phyloP scores from a whole-genome alignment of 176 grass and related monocot genomes.

The Zea luxurians region DNA sequence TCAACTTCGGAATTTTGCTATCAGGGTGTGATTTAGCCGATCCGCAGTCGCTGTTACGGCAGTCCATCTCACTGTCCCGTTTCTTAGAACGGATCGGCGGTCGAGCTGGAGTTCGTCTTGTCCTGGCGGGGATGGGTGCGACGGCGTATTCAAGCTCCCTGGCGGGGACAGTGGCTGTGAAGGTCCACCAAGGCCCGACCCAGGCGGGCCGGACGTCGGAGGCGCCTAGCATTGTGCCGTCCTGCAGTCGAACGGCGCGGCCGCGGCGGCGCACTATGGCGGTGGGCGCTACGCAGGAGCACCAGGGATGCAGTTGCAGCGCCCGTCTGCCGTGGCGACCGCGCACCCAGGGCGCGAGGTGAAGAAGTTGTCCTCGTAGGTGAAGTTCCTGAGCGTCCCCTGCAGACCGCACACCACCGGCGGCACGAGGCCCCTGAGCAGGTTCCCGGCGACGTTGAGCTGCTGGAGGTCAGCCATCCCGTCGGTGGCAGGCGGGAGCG shows the following conservation, averaged over 20 bases:
- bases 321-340: conserved; percentile 25
- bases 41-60: no score
- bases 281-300: conserved; percentile 41
- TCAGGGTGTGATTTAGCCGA: no score
- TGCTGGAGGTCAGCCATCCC: conserved; percentile 15
- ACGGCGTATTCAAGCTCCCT: no score
- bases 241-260: conserved; percentile 41
- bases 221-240: conserved; percentile 34
- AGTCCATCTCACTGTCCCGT: no score
- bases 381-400: conserved; percentile 48
- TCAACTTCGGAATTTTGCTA: no score
- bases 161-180: no score
- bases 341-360: neutral
- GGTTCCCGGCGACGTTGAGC: conserved; percentile 42
- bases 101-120: no score
- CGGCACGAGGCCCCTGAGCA: conserved; percentile 33
- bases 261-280: conserved; percentile 35
- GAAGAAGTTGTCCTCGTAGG: conserved; percentile 56
- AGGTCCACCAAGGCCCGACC: neutral
- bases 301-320: conserved; percentile 51
- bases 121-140: no score
- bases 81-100: no score
- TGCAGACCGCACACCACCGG: conserved; percentile 14
- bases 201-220: neutral
- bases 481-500: neutral